A percentile compares a stretch with the other conserved stretches of the same genome.
Evolutionary conservation across 139 green algal genomes (phyloP).

Genomic region (Pleodorina starrii): DNA sequence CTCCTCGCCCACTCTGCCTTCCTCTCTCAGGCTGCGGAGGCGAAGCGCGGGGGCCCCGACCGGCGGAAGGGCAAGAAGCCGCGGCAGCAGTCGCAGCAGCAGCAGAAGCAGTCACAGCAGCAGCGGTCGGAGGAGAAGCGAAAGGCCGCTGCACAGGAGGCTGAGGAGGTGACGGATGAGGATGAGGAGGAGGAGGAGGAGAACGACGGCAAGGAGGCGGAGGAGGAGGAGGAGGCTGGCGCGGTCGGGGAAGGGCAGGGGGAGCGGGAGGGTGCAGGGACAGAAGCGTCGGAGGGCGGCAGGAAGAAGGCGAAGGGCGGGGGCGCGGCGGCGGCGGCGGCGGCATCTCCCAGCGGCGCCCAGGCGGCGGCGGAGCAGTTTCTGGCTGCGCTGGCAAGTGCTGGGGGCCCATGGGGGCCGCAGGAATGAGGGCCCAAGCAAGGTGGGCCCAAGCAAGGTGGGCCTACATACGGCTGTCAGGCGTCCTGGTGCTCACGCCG

Average conservation of each 20-base stretch:
- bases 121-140: background rate
- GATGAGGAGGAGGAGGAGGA: background rate
- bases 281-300: no score
- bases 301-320: no score
- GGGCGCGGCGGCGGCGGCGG: background rate
- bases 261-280: background rate
- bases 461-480: no score
- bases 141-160: background rate
- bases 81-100: background rate
- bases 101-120: background rate
- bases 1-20: background rate
- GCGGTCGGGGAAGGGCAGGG: background rate
- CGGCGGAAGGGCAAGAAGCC: background rate
- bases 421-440: no score
- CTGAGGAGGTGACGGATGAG: background rate
- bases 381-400: background rate
- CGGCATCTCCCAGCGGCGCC: background rate
- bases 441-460: no score
- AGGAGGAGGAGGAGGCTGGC: background rate
- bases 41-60: background rate
- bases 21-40: background rate
- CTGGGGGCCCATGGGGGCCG: background rate
- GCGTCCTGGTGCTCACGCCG: no score
- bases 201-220: background rate
- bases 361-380: constrained; percentile 5